Conservation (phyloP, 2,329 filamentous ascomycete species). For the Diaporthe australafricana region DNA sequence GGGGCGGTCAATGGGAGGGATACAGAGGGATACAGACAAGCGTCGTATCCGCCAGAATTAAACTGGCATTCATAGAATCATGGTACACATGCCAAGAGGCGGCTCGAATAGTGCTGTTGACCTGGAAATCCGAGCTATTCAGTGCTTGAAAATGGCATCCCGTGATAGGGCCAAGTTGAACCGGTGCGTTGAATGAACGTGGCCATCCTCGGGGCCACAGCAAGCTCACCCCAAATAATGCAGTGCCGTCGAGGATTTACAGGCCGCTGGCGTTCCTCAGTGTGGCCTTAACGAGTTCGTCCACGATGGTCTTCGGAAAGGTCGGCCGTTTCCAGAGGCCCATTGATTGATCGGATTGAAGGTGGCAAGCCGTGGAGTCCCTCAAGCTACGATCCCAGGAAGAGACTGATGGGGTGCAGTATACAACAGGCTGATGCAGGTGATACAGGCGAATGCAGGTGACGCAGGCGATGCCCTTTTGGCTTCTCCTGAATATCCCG, state of each 20-base stretch:
- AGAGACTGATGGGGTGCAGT: no score
- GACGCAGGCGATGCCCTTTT: conserved; percentile 21
- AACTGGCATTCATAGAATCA: no score
- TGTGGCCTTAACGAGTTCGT: background rate
- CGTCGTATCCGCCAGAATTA: no score
- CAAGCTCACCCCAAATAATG: background rate
- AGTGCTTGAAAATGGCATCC: no score
- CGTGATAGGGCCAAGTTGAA: no score
- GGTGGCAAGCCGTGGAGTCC: background rate
- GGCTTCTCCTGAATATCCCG: conserved; percentile 17
- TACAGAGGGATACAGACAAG: no score
- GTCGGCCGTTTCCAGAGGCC: background rate
- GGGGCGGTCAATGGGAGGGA: no score
- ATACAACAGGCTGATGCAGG: conserved; percentile 17
- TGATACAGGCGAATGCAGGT: conserved; percentile 6
- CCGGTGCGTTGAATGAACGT: no score
- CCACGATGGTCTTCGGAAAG: background rate
- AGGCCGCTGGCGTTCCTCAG: background rate
- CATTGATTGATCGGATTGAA: background rate
- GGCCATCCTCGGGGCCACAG: no score
- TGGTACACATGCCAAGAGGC: no score
- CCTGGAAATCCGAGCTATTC: no score
- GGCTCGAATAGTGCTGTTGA: no score
- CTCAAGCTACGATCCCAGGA: conserved; percentile 9
- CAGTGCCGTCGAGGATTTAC: background rate